Conservation (phyloP, 495 filamentous ascomycete species). For the Aeminium ludgeri region DNA sequence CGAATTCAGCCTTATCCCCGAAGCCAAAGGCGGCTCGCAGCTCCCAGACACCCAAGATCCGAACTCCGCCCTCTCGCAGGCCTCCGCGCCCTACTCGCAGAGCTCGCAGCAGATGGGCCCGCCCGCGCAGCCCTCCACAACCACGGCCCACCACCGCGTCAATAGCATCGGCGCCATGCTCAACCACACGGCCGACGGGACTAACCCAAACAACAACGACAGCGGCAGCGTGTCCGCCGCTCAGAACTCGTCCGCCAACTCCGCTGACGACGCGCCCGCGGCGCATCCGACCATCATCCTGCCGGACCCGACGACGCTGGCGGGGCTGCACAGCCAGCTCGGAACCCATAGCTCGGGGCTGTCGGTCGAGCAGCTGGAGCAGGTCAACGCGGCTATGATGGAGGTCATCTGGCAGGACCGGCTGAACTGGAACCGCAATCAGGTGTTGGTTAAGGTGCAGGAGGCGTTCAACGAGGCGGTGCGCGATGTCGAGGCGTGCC, state of each 20-base stretch:
- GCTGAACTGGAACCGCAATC: conserved; percentile 62
- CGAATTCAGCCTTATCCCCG: conserved; percentile 21
- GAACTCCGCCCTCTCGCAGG: conserved; percentile 15
- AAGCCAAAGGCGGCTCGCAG: conserved; percentile 26
- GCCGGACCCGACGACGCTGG: conserved; percentile 38
- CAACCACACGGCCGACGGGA: background rate
- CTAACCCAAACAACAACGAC: background rate
- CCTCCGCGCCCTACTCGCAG: conserved; percentile 5
- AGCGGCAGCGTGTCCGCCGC: background rate
- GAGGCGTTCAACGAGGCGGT: conserved; percentile 67
- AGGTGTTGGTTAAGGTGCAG: conserved; percentile 43
- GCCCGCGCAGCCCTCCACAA: conserved; percentile 28
- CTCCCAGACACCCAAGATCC: conserved; percentile 46
- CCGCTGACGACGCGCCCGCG: conserved; percentile 18
- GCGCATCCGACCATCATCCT: conserved; percentile 24
- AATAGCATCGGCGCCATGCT: background rate
- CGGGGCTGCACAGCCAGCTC: conserved; percentile 40
- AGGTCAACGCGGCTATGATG: conserved; percentile 83
- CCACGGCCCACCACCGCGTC: conserved; percentile 30
- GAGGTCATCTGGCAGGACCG: conserved; percentile 65
- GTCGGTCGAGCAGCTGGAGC: conserved; percentile 85
- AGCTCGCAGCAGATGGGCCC: conserved; percentile 8
- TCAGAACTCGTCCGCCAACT: conserved; percentile 18
- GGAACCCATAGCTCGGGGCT: conserved; percentile 54
- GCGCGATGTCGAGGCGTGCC: conserved; percentile 56